phyloP scores from a whole-genome alignment of 176 grass and related monocot genomes.

The Olyra latifolia region DNA sequence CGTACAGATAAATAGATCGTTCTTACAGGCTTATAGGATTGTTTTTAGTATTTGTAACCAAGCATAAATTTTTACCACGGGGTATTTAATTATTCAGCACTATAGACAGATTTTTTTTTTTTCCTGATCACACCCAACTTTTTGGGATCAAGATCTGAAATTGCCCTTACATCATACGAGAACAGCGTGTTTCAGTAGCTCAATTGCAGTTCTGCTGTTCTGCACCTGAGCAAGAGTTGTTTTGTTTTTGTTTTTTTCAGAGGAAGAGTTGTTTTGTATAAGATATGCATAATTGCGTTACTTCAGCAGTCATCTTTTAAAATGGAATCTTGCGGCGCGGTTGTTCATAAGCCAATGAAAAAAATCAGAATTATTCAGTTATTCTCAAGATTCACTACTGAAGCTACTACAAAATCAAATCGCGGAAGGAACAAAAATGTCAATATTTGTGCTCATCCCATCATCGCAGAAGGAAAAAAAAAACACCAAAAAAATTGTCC shows the following conservation, averaged over 20 bases:
- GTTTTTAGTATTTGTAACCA: neutral
- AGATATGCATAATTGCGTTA: neutral
- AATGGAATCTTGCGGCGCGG: neutral
- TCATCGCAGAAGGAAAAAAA: neutral
- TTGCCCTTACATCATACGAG: neutral
- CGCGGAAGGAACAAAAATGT: too few relatives aligned
- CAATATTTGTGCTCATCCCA: neutral
- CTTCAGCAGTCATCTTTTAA: neutral
- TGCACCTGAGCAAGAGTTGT: neutral
- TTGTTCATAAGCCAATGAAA: too few relatives aligned
- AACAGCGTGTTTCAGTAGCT: neutral
- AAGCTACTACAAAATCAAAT: neutral
- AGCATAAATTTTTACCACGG: neutral
- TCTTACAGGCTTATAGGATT: neutral
- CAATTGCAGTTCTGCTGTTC: neutral
- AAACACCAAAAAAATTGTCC: neutral
- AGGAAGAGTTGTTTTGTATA: too few relatives aligned
- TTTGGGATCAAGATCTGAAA: conserved; percentile 8
- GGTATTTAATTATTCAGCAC: neutral
- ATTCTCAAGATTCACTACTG: neutral
- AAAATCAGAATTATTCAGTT: too few relatives aligned
- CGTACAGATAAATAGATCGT: neutral
- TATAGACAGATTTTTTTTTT: neutral
- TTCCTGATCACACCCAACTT: neutral
- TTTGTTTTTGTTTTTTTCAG: too few relatives aligned